Evolutionary conservation across 1,284 basidiomycete species (phyloP).

Genomic region (Amylostereum areolatum): DNA sequence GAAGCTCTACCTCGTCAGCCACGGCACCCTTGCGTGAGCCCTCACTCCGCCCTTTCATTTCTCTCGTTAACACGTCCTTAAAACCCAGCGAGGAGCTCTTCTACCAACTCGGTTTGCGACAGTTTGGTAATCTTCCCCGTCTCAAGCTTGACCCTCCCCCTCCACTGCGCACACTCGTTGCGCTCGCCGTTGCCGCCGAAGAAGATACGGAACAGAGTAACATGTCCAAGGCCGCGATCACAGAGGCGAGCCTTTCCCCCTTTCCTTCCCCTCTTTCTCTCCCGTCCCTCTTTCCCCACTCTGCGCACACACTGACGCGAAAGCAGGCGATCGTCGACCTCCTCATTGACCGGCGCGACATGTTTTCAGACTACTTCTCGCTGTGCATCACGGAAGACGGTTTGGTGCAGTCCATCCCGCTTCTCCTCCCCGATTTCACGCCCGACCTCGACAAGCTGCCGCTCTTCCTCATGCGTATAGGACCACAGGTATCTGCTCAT

Average conservation of each 20-base stretch:
- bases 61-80: neutral
- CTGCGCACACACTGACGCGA: neutral
- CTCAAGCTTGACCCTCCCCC: slow-evolving; percentile 84
- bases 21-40: slow-evolving; percentile 73
- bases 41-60: slow-evolving; percentile 6
- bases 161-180: slow-evolving; percentile 62
- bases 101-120: slow-evolving; percentile 88
- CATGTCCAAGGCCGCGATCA: slow-evolving; percentile 53
- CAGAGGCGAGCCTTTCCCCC: slow-evolving; percentile 51
- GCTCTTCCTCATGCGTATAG: slow-evolving; percentile 79
- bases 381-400: slow-evolving; percentile 64
- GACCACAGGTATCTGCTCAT: slow-evolving; percentile 63
- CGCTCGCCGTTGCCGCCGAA: slow-evolving; percentile 77
- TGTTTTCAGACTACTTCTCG: slow-evolving; percentile 93
- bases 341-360: slow-evolving; percentile 61
- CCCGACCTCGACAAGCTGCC: slow-evolving; percentile 86
- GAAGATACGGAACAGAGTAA: slow-evolving; percentile 43
- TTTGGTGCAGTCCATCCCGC: slow-evolving; percentile 68
- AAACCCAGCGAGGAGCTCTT: slow-evolving; percentile 84
- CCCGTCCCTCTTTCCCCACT: neutral
- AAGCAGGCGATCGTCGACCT: slow-evolving; percentile 54
- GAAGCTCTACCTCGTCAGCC: slow-evolving; percentile 85
- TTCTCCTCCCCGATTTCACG: slow-evolving; percentile 79
- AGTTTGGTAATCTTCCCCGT: slow-evolving; percentile 81
- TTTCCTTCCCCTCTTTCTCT: slow-evolving; percentile 8